phyloP scores from a whole-genome alignment of 2,329 filamentous ascomycete genomes.

The Calonectria multiphialidica region DNA sequence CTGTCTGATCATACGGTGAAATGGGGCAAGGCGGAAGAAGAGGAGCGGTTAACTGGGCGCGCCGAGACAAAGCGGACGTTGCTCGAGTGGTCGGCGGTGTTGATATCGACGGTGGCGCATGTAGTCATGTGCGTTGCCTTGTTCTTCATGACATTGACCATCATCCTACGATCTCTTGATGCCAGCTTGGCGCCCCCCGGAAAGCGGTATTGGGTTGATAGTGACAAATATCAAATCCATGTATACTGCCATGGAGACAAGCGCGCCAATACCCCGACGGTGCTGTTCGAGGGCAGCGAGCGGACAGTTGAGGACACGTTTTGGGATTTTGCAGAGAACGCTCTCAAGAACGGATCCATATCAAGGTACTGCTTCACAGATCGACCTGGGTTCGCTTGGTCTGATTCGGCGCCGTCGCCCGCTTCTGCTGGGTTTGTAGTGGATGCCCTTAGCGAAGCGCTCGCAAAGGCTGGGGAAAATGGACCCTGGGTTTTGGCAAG shows the following conservation, averaged over 20 bases:
- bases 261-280: slow-evolving; percentile 74
- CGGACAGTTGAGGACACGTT: slow-evolving; percentile 82
- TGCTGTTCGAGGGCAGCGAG: slow-evolving; percentile 89
- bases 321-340: slow-evolving; percentile 82
- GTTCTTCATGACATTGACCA: slow-evolving; percentile 81
- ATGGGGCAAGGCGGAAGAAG: slow-evolving; percentile 94
- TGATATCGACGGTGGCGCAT: slow-evolving; percentile 80
- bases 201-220: slow-evolving; percentile 83
- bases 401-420: slow-evolving; percentile 92
- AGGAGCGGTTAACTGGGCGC: slow-evolving; percentile 90
- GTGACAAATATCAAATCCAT: slow-evolving; percentile 87
- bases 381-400: slow-evolving; percentile 88
- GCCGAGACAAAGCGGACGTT: slow-evolving; percentile 86
- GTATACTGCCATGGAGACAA: slow-evolving; percentile 84
- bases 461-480: slow-evolving; percentile 82
- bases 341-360: slow-evolving; percentile 84
- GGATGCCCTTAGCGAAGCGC: slow-evolving; percentile 87
- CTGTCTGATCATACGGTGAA: slow-evolving; percentile 84
- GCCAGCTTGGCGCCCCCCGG: slow-evolving; percentile 80
- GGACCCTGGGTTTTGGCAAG: slow-evolving; percentile 92
- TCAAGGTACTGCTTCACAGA: slow-evolving; percentile 95
- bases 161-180: slow-evolving; percentile 85
- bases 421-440: slow-evolving; percentile 94
- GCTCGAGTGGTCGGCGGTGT: slow-evolving; percentile 85
- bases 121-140: slow-evolving; percentile 75